Conservation (phyloP, 441 rosid species). For the Populus hybrid region DNA sequence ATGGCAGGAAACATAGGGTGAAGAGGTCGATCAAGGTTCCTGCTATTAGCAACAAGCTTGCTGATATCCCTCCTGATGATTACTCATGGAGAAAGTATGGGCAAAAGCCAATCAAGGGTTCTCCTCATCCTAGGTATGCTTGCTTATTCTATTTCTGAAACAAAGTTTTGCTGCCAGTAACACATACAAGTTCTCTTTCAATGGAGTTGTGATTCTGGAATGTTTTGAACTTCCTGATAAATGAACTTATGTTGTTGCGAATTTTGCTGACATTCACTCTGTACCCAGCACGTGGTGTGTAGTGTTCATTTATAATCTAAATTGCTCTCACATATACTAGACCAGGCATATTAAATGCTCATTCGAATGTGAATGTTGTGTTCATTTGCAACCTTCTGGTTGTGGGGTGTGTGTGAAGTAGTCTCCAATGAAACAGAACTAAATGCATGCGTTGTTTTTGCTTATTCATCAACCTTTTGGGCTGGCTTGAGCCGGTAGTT, state of each 20-base stretch:
- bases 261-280: background rate
- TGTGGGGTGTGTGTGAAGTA: background rate
- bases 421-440: background rate
- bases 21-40: slow-evolving; percentile 73
- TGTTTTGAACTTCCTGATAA: background rate
- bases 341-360: background rate
- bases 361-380: background rate
- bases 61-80: slow-evolving; percentile 84
- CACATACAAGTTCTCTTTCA: background rate
- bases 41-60: slow-evolving; percentile 76
- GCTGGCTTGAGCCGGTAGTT: background rate
- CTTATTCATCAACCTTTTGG: background rate
- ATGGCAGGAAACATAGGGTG: slow-evolving; percentile 63
- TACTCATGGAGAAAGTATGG: slow-evolving; percentile 84
- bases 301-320: background rate
- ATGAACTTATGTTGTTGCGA: background rate
- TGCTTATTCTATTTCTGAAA: background rate
- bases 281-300: background rate
- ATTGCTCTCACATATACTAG: background rate
- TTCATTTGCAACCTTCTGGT: background rate
- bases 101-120: slow-evolving; percentile 81
- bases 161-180: background rate
- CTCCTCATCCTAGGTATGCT: slow-evolving; percentile 80
- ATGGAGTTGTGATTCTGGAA: background rate
- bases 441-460: background rate